Evolutionary conservation across 1,284 basidiomycete species (phyloP).

Genomic region (Apiotrichum laibachii): DNA sequence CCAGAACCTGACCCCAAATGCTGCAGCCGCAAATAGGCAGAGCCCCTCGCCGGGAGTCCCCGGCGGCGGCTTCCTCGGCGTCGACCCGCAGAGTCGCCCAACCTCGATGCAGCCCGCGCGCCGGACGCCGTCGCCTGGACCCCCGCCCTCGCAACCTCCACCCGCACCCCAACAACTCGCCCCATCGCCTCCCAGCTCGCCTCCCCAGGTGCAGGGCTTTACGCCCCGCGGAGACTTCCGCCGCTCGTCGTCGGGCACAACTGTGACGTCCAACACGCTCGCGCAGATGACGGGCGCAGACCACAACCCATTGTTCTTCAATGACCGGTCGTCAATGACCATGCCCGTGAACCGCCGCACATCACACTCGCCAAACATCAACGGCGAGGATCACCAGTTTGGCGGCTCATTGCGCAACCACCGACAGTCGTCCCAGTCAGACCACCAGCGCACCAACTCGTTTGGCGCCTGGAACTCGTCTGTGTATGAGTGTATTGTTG

Average conservation of each 20-base stretch:
- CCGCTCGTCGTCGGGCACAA: constrained; percentile 33
- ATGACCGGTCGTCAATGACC: constrained; percentile 19
- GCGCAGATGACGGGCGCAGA: constrained; percentile 22
- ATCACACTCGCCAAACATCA: constrained; percentile 10
- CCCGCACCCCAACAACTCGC: neutral
- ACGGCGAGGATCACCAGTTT: neutral
- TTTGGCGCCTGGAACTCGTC: constrained; percentile 5
- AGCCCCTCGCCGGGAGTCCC: neutral
- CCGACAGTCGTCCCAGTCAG: neutral
- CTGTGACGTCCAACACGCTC: constrained; percentile 24
- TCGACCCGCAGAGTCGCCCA: neutral
- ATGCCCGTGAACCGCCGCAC: constrained; percentile 1
- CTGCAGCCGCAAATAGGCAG: too few relatives aligned
- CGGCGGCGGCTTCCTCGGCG: neutral
- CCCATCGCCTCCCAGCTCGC: neutral
- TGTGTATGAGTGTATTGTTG: neutral
- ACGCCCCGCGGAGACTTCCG: constrained; percentile 13
- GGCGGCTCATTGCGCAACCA: neutral
- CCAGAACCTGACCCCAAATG: too few relatives aligned
- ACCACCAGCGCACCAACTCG: neutral
- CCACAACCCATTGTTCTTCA: neutral
- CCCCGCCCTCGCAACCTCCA: neutral
- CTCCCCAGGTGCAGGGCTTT: constrained; percentile 4
- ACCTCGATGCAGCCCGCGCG: neutral
- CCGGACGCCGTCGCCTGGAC: neutral